Base-by-base conservation (phyloP, 768 basidiomycete species). In the Suillus cothurnatus region DNA sequence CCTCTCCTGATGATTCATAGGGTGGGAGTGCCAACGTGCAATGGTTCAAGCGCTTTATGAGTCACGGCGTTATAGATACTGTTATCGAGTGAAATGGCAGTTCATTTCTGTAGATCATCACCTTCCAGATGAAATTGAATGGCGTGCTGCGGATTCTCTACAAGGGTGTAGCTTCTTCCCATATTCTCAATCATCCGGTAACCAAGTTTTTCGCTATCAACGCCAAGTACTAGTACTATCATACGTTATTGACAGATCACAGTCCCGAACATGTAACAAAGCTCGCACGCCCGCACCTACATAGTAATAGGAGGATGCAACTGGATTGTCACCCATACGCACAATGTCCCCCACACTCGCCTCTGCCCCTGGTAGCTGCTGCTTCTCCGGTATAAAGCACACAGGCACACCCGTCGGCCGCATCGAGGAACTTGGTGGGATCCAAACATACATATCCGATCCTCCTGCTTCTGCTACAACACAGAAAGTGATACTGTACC, bases 371-470 rank as follows among this genome's bases (percentile, higher is more conserved):
- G 80, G 81, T 23, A 81, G 83, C 19, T 80, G 80, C 69, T 87
- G 86, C 69, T 74, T 82, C 61, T 76, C 73, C 28, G 78, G 77
- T 12, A 78, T 87, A 23, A 79, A 84, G 62, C 85, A 86, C 70
- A 69, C 73, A 21, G 86, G 86, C 2, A 77, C 77, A 2, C 73
- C 85, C 3, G 71, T 73, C 1, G 85, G 86, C 19, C 77, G 75
- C 61, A 75, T 72, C 1, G 77, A 78, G 47, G 71, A 71, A 9
- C 78, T 88, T 64, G 85, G 77, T 4, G 82, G 78, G 28, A 70
- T 85, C 1, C 71, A 80, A 6, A 86, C 85, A 2, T 88, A 88
- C 66, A 66, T 88, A 55, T 80, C 85, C 12, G 81, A 85, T 61
- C 85, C 85, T 0, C 74, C 78, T 49, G 14, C 49, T 26, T 49